Evolutionary conservation across 164 flowering plant species (phyloP).

Genomic region (Cinnamomum chago): DNA sequence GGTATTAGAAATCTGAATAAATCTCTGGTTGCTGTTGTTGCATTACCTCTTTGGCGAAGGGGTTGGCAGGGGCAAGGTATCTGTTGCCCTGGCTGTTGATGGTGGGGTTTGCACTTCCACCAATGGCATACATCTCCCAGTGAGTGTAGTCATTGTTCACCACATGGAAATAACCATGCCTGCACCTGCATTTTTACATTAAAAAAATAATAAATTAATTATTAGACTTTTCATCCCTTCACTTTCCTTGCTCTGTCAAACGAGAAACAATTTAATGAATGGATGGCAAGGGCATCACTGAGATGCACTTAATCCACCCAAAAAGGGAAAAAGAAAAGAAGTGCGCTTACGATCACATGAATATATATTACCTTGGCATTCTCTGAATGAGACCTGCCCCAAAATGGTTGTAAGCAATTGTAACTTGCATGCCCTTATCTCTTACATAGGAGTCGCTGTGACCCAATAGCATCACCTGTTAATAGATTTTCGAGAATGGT

Average conservation of each 20-base stretch:
- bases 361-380: constrained; percentile 76
- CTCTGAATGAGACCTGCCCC: constrained; percentile 96
- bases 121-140: constrained; percentile 97
- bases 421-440: constrained; percentile 95
- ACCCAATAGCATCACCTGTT: constrained; percentile 91
- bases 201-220: background rate
- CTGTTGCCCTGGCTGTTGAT: constrained; percentile 93
- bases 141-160: constrained; percentile 96
- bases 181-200: constrained; percentile 42
- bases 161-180: constrained; percentile 91
- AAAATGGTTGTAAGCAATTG: constrained; percentile 94
- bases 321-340: background rate
- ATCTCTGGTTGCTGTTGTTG: background rate
- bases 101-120: constrained; percentile 87
- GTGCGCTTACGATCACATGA: too few species aligned
- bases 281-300: background rate
- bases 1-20: background rate
- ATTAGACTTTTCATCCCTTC: background rate
- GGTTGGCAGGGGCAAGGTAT: constrained; percentile 65
- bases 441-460: constrained; percentile 77
- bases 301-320: background rate
- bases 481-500: too few species aligned
- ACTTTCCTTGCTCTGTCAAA: background rate
- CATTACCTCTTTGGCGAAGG: constrained; percentile 76
- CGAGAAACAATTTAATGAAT: background rate